Conservation (phyloP, 805 yeast species). For the Diddensiella transvaalensis region DNA sequence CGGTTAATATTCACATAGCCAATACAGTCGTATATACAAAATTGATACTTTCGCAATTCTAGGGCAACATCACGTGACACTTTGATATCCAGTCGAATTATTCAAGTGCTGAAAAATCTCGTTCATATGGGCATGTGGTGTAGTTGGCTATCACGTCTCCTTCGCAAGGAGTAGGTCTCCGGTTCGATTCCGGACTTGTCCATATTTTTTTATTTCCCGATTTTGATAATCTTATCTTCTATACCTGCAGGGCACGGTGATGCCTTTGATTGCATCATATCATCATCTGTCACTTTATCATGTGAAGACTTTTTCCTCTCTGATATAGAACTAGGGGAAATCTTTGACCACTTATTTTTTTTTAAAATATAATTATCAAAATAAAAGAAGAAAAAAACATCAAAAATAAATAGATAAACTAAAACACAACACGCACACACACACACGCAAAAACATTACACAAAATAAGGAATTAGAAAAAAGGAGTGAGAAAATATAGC, state of each 20-base stretch:
- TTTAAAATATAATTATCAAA: no score
- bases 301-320: no score
- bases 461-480: neutral
- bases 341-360: no score
- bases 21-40: no score
- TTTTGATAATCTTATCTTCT: neutral
- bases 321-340: no score
- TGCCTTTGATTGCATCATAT: neutral
- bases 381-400: no score
- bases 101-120: no score
- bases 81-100: no score
- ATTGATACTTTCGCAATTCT: no score
- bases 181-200: constrained; percentile 37
- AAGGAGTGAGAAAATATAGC: neutral
- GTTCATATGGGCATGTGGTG: constrained; percentile 31
- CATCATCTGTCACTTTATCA: neutral
- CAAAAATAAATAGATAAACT: no score
- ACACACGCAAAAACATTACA: neutral
- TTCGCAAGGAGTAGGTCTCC: constrained; percentile 38
- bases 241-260: no score
- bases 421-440: neutral
- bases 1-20: no score
- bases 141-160: constrained; percentile 36
- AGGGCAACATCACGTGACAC: neutral
- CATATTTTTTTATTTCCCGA: constrained; percentile 21